Evolutionary conservation across 257 asterid genomes (phyloP).

Genomic region (Solanum bulbocastanum): DNA sequence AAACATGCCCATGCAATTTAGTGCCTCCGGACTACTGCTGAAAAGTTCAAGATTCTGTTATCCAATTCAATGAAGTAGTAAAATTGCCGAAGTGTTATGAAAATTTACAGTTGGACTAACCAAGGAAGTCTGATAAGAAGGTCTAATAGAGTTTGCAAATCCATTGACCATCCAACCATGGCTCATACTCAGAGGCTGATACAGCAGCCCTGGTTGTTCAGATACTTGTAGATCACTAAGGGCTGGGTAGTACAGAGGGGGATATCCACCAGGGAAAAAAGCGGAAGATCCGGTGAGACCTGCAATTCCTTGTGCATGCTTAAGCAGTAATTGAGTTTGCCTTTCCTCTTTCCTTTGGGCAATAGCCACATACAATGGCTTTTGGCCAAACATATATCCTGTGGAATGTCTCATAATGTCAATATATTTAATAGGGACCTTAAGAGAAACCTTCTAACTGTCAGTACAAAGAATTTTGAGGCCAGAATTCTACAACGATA

Average conservation of each 20-base stretch:
- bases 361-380: conserved; percentile 67
- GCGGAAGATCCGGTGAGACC: conserved; percentile 48
- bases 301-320: conserved; percentile 44
- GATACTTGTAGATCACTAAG: conserved; percentile 43
- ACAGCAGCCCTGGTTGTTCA: conserved; percentile 41
- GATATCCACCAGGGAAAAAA: conserved; percentile 51
- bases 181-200: conserved; percentile 47
- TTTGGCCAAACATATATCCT: conserved; percentile 61
- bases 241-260: conserved; percentile 47
- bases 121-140: conserved; percentile 38
- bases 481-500: not conserved
- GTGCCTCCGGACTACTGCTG: not conserved
- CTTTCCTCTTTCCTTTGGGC: conserved; percentile 93
- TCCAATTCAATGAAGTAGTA: not conserved
- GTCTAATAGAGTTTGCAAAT: conserved; percentile 33
- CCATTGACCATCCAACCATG: conserved; percentile 66
- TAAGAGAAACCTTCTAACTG: not conserved
- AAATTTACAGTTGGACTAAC: conserved; percentile 26
- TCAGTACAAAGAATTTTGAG: not conserved
- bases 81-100: not conserved
- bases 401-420: conserved; percentile 6
- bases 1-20: not conserved
- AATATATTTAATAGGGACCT: not conserved
- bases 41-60: not conserved
- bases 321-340: conserved; percentile 48